A percentile compares a stretch with the other conserved stretches of the same genome.
These are phyloP conservation scores for Cryptococcus deneoformans DNA, from an alignment of 1,284 basidiomycete genomes.

Conservation along the genomic window DNA sequence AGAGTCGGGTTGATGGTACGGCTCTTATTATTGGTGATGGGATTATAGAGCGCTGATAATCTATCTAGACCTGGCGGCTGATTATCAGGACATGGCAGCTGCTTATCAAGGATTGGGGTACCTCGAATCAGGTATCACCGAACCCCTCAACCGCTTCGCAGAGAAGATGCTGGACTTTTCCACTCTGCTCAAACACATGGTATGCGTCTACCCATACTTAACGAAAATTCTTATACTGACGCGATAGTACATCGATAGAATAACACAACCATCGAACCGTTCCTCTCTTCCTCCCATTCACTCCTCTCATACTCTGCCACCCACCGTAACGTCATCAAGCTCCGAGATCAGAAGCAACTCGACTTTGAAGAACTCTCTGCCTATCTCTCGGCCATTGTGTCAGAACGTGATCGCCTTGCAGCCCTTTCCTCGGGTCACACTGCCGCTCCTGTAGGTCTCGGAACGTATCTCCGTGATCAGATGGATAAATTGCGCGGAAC, in stretches of 20 bases:
- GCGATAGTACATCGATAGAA: conserved; percentile 55
- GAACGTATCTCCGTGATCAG: conserved; percentile 90
- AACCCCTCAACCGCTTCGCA: conserved; percentile 92
- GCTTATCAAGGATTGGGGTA: conserved; percentile 95
- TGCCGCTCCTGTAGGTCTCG: conserved; percentile 61
- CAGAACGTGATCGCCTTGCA: conserved; percentile 86
- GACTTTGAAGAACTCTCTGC: conserved; percentile 98
- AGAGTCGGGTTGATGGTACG: conserved; percentile 82
- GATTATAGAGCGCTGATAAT: neutral
- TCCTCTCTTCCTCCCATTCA: conserved; percentile 84
- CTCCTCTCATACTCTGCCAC: conserved; percentile 83
- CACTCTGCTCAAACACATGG: conserved; percentile 74
- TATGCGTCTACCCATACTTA: conserved; percentile 46
- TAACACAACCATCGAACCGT: conserved; percentile 79
- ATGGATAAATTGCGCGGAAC: conserved; percentile 88
- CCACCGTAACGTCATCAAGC: conserved; percentile 85
- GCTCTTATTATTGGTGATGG: conserved; percentile 22
- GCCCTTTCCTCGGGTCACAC: conserved; percentile 64
- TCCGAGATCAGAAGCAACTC: conserved; percentile 97
- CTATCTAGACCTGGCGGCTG: conserved; percentile 76
- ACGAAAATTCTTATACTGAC: neutral
- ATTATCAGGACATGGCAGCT: conserved; percentile 95
- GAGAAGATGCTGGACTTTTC: conserved; percentile 92
- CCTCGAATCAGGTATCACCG: conserved; percentile 96
- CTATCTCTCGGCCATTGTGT: conserved; percentile 85